A percentile compares a stretch with the other conserved stretches of the same genome.
These are phyloP conservation scores for Phytophthora hibernalis DNA, from an alignment of 352 stramenopile species.

Conservation along the genomic window DNA sequence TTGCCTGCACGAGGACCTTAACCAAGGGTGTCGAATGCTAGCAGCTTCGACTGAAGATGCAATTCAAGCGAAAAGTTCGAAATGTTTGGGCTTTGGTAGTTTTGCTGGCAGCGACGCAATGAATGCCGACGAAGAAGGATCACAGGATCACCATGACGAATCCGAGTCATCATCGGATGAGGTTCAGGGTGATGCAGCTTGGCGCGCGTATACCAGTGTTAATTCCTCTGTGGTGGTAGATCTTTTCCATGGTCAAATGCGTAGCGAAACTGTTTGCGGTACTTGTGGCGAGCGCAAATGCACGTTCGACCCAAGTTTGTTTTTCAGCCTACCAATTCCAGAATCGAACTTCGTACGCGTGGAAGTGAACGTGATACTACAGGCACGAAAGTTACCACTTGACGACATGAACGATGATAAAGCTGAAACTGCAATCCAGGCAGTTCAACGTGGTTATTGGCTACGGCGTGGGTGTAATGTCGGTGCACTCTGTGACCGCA, in stretches of 20 bases:
- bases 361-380: conserved; percentile 69
- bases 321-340: conserved; percentile 96
- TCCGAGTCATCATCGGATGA: conserved; percentile 57
- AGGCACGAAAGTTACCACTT: conserved; percentile 46
- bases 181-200: conserved; percentile 90
- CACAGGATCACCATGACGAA: conserved; percentile 4
- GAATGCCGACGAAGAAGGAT: conserved; percentile 49
- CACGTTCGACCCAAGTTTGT: conserved; percentile 97
- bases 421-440: conserved; percentile 18
- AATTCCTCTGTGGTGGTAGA: conserved; percentile 98
- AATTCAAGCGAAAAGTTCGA: conserved; percentile 39
- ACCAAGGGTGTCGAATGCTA: conserved; percentile 69
- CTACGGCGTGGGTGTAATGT: conserved; percentile 57
- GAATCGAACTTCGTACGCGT: conserved; percentile 74
- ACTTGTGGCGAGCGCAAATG: conserved; percentile 94
- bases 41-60: conserved; percentile 17
- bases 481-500: conserved; percentile 53
- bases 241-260: conserved; percentile 95
- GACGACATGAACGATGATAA: conserved; percentile 8
- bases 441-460: conserved; percentile 57
- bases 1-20: conserved; percentile 98
- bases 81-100: conserved; percentile 38
- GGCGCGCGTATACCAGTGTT: conserved; percentile 90
- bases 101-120: conserved; percentile 39
- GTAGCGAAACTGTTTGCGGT: conserved; percentile 94